Evolutionary conservation across 2,329 filamentous ascomycete genomes (phyloP).

Genomic region (Penicillium sp.): DNA sequence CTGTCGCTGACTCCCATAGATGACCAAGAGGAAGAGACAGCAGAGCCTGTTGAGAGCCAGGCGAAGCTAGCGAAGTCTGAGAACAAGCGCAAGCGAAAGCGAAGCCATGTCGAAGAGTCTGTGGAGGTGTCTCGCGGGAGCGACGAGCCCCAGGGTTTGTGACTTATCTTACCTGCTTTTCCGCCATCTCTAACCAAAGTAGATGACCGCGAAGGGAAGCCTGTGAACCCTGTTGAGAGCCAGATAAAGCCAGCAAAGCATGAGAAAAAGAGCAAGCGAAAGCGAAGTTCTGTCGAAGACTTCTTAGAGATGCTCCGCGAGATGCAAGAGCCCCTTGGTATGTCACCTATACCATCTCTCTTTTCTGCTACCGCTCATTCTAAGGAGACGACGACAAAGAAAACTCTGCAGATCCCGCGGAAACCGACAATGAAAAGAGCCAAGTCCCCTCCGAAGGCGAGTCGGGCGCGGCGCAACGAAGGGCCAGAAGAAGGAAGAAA

Average conservation of each 20-base stretch:
- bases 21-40: not conserved
- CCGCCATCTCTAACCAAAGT: not conserved
- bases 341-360: not conserved
- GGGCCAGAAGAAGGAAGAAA: not conserved
- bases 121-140: not conserved
- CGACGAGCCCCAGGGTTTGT: not conserved
- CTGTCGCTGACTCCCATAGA: not conserved
- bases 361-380: not conserved
- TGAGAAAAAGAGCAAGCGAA: slow-evolving; percentile 2
- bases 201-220: not conserved
- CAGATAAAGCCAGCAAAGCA: not conserved
- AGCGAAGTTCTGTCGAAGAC: not conserved
- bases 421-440: not conserved
- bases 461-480: not conserved
- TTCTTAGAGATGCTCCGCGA: not conserved
- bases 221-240: not conserved
- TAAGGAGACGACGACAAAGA: not conserved
- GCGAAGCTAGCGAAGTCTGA: not conserved
- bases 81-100: not conserved
- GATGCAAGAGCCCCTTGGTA: not conserved
- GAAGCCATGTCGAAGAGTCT: not conserved
- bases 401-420: not conserved
- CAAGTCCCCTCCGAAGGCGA: not conserved
- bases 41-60: not conserved
- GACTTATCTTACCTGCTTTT: not conserved